Conservation (phyloP, 2,329 filamentous ascomycete species). For the Herpotrichia juniperi region DNA sequence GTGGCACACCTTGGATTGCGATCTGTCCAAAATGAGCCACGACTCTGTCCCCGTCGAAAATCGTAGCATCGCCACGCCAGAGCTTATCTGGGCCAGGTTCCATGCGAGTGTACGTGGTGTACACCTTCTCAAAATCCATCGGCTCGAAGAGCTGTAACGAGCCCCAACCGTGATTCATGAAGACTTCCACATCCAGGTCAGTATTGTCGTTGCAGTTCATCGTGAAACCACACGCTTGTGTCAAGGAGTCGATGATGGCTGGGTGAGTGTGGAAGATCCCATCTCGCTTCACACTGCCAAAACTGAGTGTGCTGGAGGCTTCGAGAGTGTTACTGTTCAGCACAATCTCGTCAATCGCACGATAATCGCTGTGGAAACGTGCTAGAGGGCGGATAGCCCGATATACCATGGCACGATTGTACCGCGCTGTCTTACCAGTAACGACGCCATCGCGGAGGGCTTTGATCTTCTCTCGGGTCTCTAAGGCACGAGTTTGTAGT, state of each 20-base stretch:
- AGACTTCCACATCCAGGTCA: slow-evolving; percentile 15
- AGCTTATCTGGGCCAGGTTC: background rate
- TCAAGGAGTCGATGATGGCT: slow-evolving; percentile 13
- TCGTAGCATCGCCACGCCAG: slow-evolving; percentile 1
- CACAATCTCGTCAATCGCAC: slow-evolving; percentile 17
- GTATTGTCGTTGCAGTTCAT: slow-evolving; percentile 22
- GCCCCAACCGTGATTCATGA: slow-evolving; percentile 26
- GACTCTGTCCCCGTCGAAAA: slow-evolving; percentile 6
- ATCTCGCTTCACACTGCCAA: background rate
- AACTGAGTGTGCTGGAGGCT: slow-evolving; percentile 12
- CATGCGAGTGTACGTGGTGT: slow-evolving; percentile 5
- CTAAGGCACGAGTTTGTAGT: too few species aligned
- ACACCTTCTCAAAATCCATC: slow-evolving; percentile 1
- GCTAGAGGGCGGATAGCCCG: slow-evolving; percentile 12
- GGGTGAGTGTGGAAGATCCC: slow-evolving; percentile 16
- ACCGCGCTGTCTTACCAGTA: background rate
- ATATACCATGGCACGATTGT: slow-evolving; percentile 14
- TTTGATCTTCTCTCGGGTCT: background rate
- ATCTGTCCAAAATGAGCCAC: too few species aligned
- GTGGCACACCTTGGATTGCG: too few species aligned
- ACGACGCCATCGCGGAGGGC: background rate
- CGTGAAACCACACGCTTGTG: slow-evolving; percentile 19
- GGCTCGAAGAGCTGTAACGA: slow-evolving; percentile 15
- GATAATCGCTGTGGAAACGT: slow-evolving; percentile 15
- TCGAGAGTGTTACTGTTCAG: slow-evolving; percentile 20